Base-by-base conservation (phyloP, 2,329 filamentous ascomycete species). In the Aspergillus aculeatinus region DNA sequence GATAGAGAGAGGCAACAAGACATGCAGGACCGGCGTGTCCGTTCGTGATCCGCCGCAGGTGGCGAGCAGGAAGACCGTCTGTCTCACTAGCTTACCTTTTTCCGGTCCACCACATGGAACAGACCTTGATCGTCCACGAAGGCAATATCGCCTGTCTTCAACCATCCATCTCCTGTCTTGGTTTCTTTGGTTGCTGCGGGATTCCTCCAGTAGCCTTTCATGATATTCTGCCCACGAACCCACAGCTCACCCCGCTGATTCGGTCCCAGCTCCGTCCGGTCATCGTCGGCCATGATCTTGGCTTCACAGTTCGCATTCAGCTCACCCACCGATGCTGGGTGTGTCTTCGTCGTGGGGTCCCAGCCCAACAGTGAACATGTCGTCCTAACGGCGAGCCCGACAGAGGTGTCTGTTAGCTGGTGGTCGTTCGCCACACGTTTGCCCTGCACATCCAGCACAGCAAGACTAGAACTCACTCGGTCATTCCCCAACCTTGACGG, bases 401-500 rank as follows among this genome's bases (percentile, higher is more conserved):
- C 14, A 39, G 25, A 4, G 27, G 9, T 57, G 47, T 52, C 48
- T 44, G 21, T 64, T 60, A 61, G 59, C 25, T 58, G 52, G 48
- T 16, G 23, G 33, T 44, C 51, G 48, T 35, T 52, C 50, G 57
- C 59, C 33, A 57, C 48, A 9, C 39, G 33, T 4, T 12, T 12
- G 11, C 14, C 12, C 33, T 12, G 9, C 47, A 29, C 35, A 52
- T 23, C n/a, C 25, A 60, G 44, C 55, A 21, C 12, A 5, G 44
- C n/a, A 52, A 39, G 4, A 19, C 19, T 12, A 58, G 49, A 57
- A 63, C 77, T 72, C 68, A 80, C 76, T 95, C 91, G 1, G 91
- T 95, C 91, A 96, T 94, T 5, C 92, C 92, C 89, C 90, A 96
- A 4, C 90, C 91, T 74, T 94, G 91, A 70, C 82, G 83, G 29